Base-by-base conservation (phyloP, 2,329 filamentous ascomycete species). In the Sporothrix luriei region DNA sequence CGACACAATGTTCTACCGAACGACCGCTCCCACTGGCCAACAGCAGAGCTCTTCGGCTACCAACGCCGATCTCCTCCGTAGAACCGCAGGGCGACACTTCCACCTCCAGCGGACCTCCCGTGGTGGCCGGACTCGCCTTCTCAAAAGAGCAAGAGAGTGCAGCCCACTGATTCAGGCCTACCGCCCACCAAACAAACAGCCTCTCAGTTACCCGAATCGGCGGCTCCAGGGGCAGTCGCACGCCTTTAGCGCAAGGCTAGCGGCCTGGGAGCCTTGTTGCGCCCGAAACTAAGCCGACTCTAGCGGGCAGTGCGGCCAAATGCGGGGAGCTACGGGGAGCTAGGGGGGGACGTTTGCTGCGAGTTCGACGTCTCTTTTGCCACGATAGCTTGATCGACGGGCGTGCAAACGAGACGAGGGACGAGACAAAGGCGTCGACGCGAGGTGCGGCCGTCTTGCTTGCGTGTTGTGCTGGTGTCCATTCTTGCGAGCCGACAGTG, bases 351-450 rank as follows among this genome's bases (percentile, higher is more conserved):
- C 4, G n/a, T 24, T 7, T 4, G 40, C 29, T 62, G 7, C 57
- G 40, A 38, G 46, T 38, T 21, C 24, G 5, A 43, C 16, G 11
- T 33, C 6, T 29, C 26, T 19, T 11, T 64, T 21, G 16, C 43
- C 57, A 64, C 61, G 61, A 64, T 64, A 49, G 61, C 61, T 49
- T 64, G 61, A 64, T 33, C 61, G 33, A 64, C n/a, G 33, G 33
- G 33, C 55, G 19, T 13, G 19, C 46, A 64, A 64, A 43, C 33
- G 61, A 38, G 21, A 46, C 4, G 33, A 33, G 33, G 9, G 5
- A 11, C 10, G 61, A 14, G 40, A 48, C 29, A 14, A n/a, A 29
- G 11, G 7, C 10, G 57, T 16, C 40, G 38, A 19, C 11, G 16
- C 21, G 59, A 21, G 40, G 59, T 48, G 59, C 26, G 33, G 9